Evolutionary conservation across 2,329 filamentous ascomycete species (phyloP).

Genomic region (Fusarium sp.): DNA sequence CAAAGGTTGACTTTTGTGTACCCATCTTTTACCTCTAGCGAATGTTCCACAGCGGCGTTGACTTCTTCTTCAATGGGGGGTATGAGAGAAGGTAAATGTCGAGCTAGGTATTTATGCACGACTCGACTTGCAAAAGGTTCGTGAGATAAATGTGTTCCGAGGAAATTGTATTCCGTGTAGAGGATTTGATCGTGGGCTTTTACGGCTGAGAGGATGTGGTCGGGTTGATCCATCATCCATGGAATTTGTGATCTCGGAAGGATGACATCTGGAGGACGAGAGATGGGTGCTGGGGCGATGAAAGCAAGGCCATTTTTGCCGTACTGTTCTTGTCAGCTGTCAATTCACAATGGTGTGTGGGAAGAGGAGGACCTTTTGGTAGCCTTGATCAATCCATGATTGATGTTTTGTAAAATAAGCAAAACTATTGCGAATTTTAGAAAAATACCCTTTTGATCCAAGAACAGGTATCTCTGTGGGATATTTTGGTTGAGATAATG

Average conservation of each 20-base stretch:
- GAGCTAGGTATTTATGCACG: conserved; percentile 58
- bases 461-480: conserved; percentile 55
- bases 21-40: conserved; percentile 37
- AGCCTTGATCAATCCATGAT: conserved; percentile 57
- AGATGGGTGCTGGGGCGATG: conserved; percentile 55
- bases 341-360: no score
- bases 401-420: conserved; percentile 53
- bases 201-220: conserved; percentile 55
- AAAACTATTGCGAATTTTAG: conserved; percentile 54
- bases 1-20: conserved; percentile 58
- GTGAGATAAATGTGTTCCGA: conserved; percentile 49
- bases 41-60: conserved; percentile 48
- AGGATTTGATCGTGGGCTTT: conserved; percentile 56
- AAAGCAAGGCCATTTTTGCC: conserved; percentile 56
- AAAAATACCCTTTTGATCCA: conserved; percentile 51
- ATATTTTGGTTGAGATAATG: conserved; percentile 54
- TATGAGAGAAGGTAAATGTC: conserved; percentile 54
- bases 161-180: conserved; percentile 57
- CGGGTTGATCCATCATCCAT: conserved; percentile 63
- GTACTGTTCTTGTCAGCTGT: conserved; percentile 47
- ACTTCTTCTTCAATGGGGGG: conserved; percentile 57
- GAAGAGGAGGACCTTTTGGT: conserved; percentile 56
- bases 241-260: conserved; percentile 56
- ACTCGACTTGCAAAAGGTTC: conserved; percentile 56
- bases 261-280: conserved; percentile 57